Evolutionary conservation across 257 asterid species (phyloP).

Genomic region (Solanum lycopersicoides): DNA sequence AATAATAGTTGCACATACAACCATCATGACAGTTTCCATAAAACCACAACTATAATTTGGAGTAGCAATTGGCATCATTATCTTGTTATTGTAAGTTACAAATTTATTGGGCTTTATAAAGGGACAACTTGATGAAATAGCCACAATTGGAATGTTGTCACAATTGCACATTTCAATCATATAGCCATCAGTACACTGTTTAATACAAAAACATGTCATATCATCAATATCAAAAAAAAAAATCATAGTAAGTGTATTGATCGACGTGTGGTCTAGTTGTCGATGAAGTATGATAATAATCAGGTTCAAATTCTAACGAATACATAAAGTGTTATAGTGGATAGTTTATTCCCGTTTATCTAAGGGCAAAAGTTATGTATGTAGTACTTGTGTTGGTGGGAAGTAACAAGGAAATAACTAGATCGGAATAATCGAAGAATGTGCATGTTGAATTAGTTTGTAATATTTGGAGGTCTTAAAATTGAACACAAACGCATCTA

Average conservation of each 20-base stretch:
- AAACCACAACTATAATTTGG: not conserved
- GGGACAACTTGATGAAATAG: slow-evolving; percentile 11
- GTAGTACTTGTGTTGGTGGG: not conserved
- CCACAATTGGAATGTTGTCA: slow-evolving; percentile 21
- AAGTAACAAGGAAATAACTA: not conserved
- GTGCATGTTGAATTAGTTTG: not conserved
- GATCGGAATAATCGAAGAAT: not conserved
- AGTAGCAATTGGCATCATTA: not conserved
- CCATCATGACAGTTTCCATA: slow-evolving; percentile 22
- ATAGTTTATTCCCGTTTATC: not conserved
- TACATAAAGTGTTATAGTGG: not conserved
- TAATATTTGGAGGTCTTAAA: not conserved
- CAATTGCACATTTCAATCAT: slow-evolving; percentile 34
- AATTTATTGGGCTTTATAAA: not conserved
- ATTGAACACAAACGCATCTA: no score
- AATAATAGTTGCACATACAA: not conserved
- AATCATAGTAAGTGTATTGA: not conserved
- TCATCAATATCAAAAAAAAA: not conserved
- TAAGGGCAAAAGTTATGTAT: not conserved
- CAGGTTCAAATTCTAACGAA: not conserved
- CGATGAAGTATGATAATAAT: not conserved
- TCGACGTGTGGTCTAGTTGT: not conserved
- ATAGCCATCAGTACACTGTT: slow-evolving; percentile 26
- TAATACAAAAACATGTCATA: not conserved
- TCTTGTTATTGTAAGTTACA: not conserved